These are phyloP conservation scores for Geranomyces michiganensis DNA, from an alignment of 192 early-diverging fungal genomes.

Conservation along the genomic window DNA sequence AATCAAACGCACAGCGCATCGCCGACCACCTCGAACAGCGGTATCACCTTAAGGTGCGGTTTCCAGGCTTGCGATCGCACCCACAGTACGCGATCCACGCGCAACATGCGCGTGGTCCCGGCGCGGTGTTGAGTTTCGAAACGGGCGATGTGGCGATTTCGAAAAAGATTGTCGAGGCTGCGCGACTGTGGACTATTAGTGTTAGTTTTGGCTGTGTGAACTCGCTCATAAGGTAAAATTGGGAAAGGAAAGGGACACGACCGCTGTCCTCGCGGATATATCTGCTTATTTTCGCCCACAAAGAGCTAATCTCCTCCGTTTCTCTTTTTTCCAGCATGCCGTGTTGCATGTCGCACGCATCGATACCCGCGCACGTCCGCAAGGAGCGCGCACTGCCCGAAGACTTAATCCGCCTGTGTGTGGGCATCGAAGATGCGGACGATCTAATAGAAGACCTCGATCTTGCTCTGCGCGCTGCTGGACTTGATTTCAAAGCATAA, in stretches of 20 bases:
- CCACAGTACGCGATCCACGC: conserved; percentile 83
- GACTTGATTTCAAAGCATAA: conserved; percentile 6
- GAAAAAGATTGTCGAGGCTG: conserved; percentile 80
- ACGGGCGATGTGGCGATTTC: conserved; percentile 82
- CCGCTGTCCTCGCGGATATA: too few relatives aligned
- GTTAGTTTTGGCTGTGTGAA: conserved; percentile 99
- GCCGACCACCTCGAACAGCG: conserved; percentile 75
- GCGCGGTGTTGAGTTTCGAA: conserved; percentile 94
- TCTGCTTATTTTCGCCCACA: conserved; percentile 5
- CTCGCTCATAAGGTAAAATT: conserved; percentile 84
- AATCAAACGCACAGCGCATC: conserved; percentile 78
- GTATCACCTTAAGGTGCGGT: conserved; percentile 83
- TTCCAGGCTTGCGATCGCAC: conserved; percentile 81
- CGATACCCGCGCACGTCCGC: conserved; percentile 88
- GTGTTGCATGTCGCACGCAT: conserved; percentile 96
- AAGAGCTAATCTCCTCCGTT: neutral
- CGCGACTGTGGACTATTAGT: conserved; percentile 86
- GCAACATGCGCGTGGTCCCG: conserved; percentile 78
- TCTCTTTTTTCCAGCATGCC: conserved; percentile 72
- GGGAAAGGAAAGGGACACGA: too few relatives aligned
- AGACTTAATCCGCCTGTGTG: conserved; percentile 93
- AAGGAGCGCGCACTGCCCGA: conserved; percentile 89
- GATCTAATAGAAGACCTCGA: conserved; percentile 90
- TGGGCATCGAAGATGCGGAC: conserved; percentile 93
- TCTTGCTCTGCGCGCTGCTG: conserved; percentile 66